These are phyloP conservation scores for Penicillium ucsense DNA, from an alignment of 495 filamentous ascomycete species.

Conservation along the genomic window DNA sequence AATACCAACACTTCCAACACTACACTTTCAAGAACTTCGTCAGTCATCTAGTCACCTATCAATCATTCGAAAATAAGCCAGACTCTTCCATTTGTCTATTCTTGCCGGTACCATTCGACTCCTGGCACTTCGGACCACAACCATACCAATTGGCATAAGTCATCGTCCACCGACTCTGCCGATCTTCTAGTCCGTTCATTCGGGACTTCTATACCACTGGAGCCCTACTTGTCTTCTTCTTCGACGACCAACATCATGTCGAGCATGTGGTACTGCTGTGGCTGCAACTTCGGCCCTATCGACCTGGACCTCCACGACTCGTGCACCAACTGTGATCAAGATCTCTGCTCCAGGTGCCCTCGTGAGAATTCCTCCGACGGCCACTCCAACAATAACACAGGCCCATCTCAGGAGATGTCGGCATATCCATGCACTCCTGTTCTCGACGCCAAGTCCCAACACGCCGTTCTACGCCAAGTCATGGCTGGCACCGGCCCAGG, in stretches of 20 bases:
- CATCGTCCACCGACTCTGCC: too few relatives aligned
- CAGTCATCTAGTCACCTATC: too few relatives aligned
- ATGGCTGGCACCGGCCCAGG: conserved; percentile 1
- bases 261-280: conserved; percentile 26
- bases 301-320: conserved; percentile 13
- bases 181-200: too few relatives aligned
- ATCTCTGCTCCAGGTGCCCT: conserved; percentile 13
- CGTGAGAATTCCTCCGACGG: conserved; percentile 8
- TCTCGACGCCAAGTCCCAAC: conserved; percentile 1
- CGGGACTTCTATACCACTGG: too few relatives aligned
- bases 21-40: too few relatives aligned
- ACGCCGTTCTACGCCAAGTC: conserved; percentile 1
- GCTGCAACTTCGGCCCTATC: conserved; percentile 23
- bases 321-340: conserved; percentile 17
- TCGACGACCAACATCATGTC: conserved; percentile 6
- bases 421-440: conserved; percentile 10
- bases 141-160: too few relatives aligned
- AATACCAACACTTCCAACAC: too few relatives aligned
- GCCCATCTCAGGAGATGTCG: conserved; percentile 8
- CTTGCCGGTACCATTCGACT: too few relatives aligned
- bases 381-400: conserved; percentile 1
- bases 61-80: too few relatives aligned
- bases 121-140: too few relatives aligned
- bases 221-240: too few relatives aligned
- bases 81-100: too few relatives aligned